phyloP scores from a whole-genome alignment of 352 stramenopile species.

The Pilasporangium apinafurcum region DNA sequence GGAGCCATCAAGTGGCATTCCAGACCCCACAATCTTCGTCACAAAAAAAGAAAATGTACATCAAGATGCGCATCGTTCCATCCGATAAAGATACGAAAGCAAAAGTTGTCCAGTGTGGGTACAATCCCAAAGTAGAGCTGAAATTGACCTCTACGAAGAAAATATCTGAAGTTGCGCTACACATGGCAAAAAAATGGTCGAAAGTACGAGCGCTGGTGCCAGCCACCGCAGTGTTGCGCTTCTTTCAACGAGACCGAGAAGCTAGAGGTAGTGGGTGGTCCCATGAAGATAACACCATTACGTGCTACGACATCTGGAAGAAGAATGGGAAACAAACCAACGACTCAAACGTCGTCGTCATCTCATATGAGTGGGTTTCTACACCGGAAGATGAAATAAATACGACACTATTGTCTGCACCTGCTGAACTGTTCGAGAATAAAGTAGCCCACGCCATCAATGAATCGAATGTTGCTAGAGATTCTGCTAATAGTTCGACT shows the following conservation, averaged over 20 bases:
- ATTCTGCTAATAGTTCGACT: no score
- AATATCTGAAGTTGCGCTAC: slow-evolving; percentile 63
- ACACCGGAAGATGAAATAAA: slow-evolving; percentile 8
- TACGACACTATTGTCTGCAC: slow-evolving; percentile 14
- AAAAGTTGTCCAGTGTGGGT: slow-evolving; percentile 33
- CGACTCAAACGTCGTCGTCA: slow-evolving; percentile 64
- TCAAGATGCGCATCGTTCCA: slow-evolving; percentile 80
- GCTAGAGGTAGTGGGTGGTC: slow-evolving; percentile 22
- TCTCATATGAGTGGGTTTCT: slow-evolving; percentile 54
- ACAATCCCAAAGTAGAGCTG: slow-evolving; percentile 74
- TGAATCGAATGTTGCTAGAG: no score
- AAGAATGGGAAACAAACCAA: slow-evolving; percentile 48
- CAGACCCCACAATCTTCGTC: slow-evolving; percentile 45
- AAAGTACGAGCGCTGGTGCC: slow-evolving; percentile 30
- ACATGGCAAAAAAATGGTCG: slow-evolving; percentile 76
- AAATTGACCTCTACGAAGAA: slow-evolving; percentile 76
- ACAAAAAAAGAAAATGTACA: slow-evolving; percentile 76
- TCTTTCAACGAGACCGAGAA: slow-evolving; percentile 50
- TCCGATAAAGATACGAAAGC: slow-evolving; percentile 53
- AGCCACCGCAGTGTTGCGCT: slow-evolving; percentile 24
- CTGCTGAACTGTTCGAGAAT: slow-evolving; percentile 15
- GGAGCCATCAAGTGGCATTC: no score
- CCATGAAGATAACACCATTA: slow-evolving; percentile 29
- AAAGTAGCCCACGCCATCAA: no score
- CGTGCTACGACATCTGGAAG: slow-evolving; percentile 74